Evolutionary conservation across 2,329 filamentous ascomycete species (phyloP).

Genomic region (Aspergillus proliferans): DNA sequence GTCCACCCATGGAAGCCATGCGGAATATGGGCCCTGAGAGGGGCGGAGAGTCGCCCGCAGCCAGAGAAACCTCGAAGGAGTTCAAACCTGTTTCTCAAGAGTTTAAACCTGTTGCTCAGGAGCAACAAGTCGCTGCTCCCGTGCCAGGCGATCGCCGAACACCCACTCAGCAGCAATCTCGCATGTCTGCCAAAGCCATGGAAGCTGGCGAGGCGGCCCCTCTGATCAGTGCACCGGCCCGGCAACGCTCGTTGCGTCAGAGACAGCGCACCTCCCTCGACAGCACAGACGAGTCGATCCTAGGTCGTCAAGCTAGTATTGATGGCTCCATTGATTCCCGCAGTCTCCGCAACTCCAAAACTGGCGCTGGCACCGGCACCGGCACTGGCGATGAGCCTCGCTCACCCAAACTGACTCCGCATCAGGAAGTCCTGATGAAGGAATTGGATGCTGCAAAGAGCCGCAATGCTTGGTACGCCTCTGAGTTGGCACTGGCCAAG

Average conservation of each 20-base stretch:
- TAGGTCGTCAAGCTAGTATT: slow-evolving; percentile 36
- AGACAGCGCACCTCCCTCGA: slow-evolving; percentile 63
- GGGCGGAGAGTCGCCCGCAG: slow-evolving; percentile 43
- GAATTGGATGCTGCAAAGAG: slow-evolving; percentile 81
- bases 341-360: slow-evolving; percentile 33
- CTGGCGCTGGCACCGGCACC: not conserved
- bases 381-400: slow-evolving; percentile 34
- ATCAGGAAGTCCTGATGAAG: slow-evolving; percentile 63
- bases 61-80: slow-evolving; percentile 38
- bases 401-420: slow-evolving; percentile 39
- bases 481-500: slow-evolving; percentile 82
- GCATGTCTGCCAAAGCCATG: slow-evolving; percentile 40
- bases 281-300: slow-evolving; percentile 54
- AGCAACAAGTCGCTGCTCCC: slow-evolving; percentile 40
- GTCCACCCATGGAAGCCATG: slow-evolving; percentile 37
- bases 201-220: slow-evolving; percentile 42
- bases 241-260: slow-evolving; percentile 51
- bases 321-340: slow-evolving; percentile 36
- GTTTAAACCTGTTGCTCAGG: slow-evolving; percentile 28
- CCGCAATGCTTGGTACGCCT: slow-evolving; percentile 94
- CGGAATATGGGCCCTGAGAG: slow-evolving; percentile 42
- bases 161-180: slow-evolving; percentile 49
- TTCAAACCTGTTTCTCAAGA: slow-evolving; percentile 35
- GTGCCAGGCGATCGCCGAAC: slow-evolving; percentile 57
- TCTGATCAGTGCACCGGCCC: slow-evolving; percentile 36